Evolutionary conservation across 345 rosid genomes (phyloP).

Genomic region (Gossypium sturtianum): DNA sequence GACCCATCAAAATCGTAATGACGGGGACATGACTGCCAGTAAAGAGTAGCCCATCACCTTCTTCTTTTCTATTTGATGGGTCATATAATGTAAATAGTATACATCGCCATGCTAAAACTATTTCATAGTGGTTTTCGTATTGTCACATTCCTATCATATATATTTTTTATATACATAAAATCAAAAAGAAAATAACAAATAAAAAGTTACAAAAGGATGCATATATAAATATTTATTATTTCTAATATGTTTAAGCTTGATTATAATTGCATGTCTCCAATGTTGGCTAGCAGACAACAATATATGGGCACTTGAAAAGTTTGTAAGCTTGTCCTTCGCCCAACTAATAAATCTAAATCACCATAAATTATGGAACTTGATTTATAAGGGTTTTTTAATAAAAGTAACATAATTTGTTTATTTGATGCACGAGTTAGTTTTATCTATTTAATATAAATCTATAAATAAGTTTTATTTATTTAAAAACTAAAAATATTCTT

Average conservation of each 20-base stretch:
- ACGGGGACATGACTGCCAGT: slow-evolving; percentile 4
- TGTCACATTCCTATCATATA: background rate
- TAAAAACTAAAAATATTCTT: no score
- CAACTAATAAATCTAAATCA: slow-evolving; percentile 5
- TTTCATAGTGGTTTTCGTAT: background rate
- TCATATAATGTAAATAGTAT: background rate
- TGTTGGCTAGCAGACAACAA: background rate
- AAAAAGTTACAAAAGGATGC: background rate
- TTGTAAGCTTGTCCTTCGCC: background rate
- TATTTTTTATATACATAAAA: background rate
- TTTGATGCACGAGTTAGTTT: no score
- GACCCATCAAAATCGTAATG: slow-evolving; percentile 16
- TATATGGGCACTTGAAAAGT: background rate
- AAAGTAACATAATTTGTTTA: no score
- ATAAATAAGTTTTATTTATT: no score
- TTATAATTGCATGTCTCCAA: background rate
- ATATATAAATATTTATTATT: background rate
- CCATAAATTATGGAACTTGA: background rate
- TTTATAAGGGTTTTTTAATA: background rate
- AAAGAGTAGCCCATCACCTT: background rate
- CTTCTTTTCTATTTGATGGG: background rate
- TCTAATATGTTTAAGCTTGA: background rate
- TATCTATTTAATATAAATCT: no score
- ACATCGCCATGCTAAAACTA: background rate
- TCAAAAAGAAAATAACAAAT: background rate